A percentile compares a stretch with the other conserved stretches of the same genome.
Evolutionary conservation across 768 basidiomycete genomes (phyloP).

Genomic region (Amanita polypyramis): DNA sequence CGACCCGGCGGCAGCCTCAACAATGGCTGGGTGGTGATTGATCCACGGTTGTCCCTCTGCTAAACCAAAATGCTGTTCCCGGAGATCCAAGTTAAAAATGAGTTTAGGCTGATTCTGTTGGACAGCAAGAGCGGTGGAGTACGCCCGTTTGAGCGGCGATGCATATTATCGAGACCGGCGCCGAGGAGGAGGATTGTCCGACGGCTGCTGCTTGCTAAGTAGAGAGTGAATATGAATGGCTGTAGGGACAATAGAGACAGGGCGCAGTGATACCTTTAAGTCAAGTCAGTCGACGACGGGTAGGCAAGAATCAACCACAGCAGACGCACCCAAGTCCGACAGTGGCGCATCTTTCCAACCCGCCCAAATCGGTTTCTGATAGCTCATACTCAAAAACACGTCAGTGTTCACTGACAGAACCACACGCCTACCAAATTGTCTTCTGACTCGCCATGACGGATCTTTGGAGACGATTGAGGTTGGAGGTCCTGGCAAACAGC

Average conservation of each 20-base stretch:
- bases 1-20: neutral
- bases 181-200: slow-evolving; percentile 42
- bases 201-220: slow-evolving; percentile 51
- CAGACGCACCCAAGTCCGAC: slow-evolving; percentile 51
- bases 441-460: slow-evolving; percentile 61
- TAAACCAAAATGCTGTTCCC: slow-evolving; percentile 64
- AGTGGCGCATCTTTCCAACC: slow-evolving; percentile 74
- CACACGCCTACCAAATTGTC: slow-evolving; percentile 46
- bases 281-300: slow-evolving; percentile 3
- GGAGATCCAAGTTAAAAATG: slow-evolving; percentile 36
- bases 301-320: neutral
- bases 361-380: slow-evolving; percentile 48
- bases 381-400: neutral
- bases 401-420: too few species aligned
- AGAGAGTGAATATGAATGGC: neutral
- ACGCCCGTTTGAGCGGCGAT: slow-evolving; percentile 58
- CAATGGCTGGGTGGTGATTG: neutral
- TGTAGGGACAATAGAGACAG: neutral
- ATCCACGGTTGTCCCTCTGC: slow-evolving; percentile 58
- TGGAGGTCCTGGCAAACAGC: slow-evolving; percentile 12
- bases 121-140: slow-evolving; percentile 49
- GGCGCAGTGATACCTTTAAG: slow-evolving; percentile 16
- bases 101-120: slow-evolving; percentile 31
- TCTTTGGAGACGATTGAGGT: slow-evolving; percentile 20
- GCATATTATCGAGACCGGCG: slow-evolving; percentile 44